These are phyloP conservation scores for Whalleya microplaca DNA, from an alignment of 2,329 filamentous ascomycete species.

Conservation along the genomic window DNA sequence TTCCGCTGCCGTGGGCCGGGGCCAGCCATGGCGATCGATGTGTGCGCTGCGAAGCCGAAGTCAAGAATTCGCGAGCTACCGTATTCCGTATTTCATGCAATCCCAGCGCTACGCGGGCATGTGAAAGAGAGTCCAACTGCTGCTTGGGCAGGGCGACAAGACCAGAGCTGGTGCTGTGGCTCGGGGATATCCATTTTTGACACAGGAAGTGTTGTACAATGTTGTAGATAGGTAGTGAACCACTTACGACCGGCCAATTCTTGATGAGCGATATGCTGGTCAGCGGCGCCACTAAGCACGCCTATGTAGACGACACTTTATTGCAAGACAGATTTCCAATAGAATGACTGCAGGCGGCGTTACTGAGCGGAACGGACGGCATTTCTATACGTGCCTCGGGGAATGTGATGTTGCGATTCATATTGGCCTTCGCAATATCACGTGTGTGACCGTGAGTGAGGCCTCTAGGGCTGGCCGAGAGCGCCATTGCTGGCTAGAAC, in stretches of 20 bases:
- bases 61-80: neutral
- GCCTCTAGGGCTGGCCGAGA: neutral
- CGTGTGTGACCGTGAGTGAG: too few species aligned
- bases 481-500: neutral
- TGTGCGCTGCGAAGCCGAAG: conserved; percentile 1
- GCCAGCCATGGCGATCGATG: conserved; percentile 25
- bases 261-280: too few species aligned
- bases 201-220: too few species aligned
- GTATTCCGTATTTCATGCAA: neutral
- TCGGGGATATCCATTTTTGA: too few species aligned
- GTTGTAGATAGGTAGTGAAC: too few species aligned
- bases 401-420: too few species aligned
- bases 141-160: too few species aligned
- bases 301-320: too few species aligned
- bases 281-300: too few species aligned
- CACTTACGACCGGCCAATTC: too few species aligned
- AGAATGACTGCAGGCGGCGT: neutral
- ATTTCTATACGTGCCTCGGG: neutral
- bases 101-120: neutral
- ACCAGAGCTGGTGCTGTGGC: too few species aligned
- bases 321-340: neutral
- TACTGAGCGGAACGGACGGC: neutral
- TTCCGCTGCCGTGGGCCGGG: conserved; percentile 29
- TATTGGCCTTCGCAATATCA: too few species aligned
- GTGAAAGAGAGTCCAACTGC: neutral